Base-by-base conservation (phyloP, 352 stramenopile genomes). In the Phytophthora podocarpi region DNA sequence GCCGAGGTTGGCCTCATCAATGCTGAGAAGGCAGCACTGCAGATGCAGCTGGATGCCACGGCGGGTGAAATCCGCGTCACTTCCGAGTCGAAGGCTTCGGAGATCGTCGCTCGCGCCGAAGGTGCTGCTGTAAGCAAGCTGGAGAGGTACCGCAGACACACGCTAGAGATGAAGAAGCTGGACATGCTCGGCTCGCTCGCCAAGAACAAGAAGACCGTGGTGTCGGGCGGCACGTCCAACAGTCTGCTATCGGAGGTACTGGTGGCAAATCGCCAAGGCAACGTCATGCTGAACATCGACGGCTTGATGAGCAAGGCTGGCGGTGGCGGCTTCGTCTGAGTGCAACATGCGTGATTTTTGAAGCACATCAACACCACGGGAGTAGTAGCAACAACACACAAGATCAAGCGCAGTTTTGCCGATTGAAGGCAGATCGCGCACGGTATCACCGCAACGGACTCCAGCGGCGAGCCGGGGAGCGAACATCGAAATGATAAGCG, bases 211-310 rank as follows among this genome's bases (percentile, higher is more conserved):
- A 62, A 80, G 42, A 63, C 62, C 0, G 72, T 80, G 8, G 64
- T 85, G 23, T 72, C 67, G 11, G 76, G 76, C 15, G 73, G 82
- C 40, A 64, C 59, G n/a, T 81, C 69, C 21, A 80, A 82, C 42
- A 84, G 74, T 48, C 24, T 84, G n/a, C 36, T 84, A 31, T 74
- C 75, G 5, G 69, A 84, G 32, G 47, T 84, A 52, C 48, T 84
- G 37, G 66, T 81, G 21, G 75, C 60, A 31, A 78, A 79, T 55
- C 66, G 72, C 56, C 73, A 84, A 45, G 53, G 53, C 42, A 81
- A 80, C 15, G 47, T 84, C 11, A 60, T 81, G 46, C 48, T 84
- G 9, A 84, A 78, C 30, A 56, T 84, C 32, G 64, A 72, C 24
- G 46, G 59, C 6, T 16, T 72, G 16, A 64, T 59, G 58, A 68